Conservation (phyloP, 208 protist genomes). For the Dictyostelium gargantuum region DNA sequence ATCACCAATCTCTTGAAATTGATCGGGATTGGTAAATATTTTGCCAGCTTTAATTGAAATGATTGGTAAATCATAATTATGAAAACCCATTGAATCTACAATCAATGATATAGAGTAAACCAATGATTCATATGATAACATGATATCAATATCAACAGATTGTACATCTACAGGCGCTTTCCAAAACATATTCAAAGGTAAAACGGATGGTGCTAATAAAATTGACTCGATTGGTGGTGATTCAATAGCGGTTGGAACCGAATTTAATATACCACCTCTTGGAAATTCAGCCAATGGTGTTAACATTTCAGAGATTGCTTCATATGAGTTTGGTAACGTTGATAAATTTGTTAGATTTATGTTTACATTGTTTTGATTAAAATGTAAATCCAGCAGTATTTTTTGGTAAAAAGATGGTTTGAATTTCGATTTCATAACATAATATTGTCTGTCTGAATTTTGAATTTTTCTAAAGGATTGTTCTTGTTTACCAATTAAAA, state of each 20-base stretch:
- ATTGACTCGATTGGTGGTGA: conserved; percentile 52
- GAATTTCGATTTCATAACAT: not conserved
- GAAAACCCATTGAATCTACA: conserved; percentile 16
- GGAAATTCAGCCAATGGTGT: conserved; percentile 39
- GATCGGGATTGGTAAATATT: not conserved
- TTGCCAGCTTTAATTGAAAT: not conserved
- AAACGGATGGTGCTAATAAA: not conserved
- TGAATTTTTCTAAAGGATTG: not conserved
- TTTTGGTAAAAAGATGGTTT: conserved; percentile 13
- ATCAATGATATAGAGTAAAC: conserved; percentile 39
- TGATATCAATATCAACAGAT: conserved; percentile 4
- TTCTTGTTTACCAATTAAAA: conserved; percentile 50
- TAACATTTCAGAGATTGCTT: not conserved
- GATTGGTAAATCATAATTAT: conserved; percentile 34
- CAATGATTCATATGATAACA: conserved; percentile 1
- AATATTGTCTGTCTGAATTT: not conserved
- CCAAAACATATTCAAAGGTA: conserved; percentile 44
- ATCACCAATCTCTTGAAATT: not conserved
- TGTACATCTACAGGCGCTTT: not conserved
- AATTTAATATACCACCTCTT: not conserved
- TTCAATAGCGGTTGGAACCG: not conserved
- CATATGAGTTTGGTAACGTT: not conserved
- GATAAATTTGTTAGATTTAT: not conserved
- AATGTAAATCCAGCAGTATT: not conserved
- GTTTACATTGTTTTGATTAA: not conserved